Conservation (phyloP, 1,284 basidiomycete genomes). For the Puccinia hordei region DNA sequence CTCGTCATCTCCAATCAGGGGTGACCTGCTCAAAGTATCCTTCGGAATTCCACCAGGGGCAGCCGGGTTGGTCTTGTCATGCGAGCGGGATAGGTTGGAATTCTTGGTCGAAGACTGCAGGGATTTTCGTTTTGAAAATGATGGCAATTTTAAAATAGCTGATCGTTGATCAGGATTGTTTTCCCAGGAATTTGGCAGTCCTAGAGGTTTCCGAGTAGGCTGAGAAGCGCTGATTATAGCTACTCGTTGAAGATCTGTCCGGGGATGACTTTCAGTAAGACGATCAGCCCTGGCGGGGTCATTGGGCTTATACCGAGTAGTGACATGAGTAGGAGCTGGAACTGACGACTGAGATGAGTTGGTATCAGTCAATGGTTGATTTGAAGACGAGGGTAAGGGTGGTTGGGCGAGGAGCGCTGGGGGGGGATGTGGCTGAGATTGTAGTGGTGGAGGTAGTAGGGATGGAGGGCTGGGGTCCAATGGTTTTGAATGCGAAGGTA, state of each 20-base stretch:
- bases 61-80: conserved; percentile 14
- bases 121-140: conserved; percentile 46
- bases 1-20: conserved; percentile 9
- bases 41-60: neutral
- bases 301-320: neutral
- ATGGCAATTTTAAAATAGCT: conserved; percentile 44
- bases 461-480: no score
- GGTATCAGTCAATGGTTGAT: conserved; percentile 51
- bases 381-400: conserved; percentile 20
- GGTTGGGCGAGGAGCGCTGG: no score
- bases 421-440: no score
- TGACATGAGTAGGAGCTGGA: conserved; percentile 11
- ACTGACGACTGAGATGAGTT: conserved; percentile 29
- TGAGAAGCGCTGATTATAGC: neutral
- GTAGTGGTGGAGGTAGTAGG: no score
- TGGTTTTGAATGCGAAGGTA: no score
- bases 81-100: neutral
- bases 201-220: neutral
- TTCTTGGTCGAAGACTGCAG: neutral
- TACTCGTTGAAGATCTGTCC: neutral
- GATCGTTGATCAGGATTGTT: conserved; percentile 19
- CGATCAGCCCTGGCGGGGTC: conserved; percentile 42
- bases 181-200: conserved; percentile 19
- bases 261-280: conserved; percentile 13
- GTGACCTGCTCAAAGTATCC: neutral